phyloP scores from a whole-genome alignment of 306 rosid species.

The Castanea mollissima region DNA sequence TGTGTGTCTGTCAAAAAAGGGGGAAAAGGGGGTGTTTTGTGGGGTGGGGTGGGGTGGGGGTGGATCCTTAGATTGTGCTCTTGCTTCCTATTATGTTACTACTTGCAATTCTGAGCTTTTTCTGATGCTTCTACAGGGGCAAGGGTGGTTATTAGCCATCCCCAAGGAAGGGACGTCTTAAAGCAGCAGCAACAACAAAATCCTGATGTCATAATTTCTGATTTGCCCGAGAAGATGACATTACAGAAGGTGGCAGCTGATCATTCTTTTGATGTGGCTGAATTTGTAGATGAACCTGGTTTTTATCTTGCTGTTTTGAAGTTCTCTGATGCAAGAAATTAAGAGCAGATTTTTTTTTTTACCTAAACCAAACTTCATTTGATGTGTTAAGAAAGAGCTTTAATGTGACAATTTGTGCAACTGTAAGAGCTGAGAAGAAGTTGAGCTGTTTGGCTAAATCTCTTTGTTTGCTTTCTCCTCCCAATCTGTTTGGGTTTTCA shows the following conservation, averaged over 20 bases:
- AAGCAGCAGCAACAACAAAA: constrained; percentile 51
- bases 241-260: constrained; percentile 58
- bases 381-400: background rate
- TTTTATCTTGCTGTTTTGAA: constrained; percentile 74
- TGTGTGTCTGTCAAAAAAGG: background rate
- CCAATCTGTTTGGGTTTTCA: no score
- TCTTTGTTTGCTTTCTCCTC: no score
- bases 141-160: constrained; percentile 82
- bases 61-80: background rate
- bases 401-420: background rate
- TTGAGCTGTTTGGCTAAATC: no score
- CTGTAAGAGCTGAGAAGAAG: no score
- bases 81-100: background rate
- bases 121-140: constrained; percentile 51
- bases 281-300: constrained; percentile 64
- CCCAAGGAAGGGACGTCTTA: constrained; percentile 67
- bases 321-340: constrained; percentile 19
- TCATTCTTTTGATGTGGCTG: constrained; percentile 53
- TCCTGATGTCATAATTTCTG: constrained; percentile 62
- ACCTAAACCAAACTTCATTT: background rate
- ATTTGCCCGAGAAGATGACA: constrained; percentile 60
- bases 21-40: no score
- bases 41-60: no score
- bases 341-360: background rate
- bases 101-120: constrained; percentile 7